Evolutionary conservation across 345 rosid species (phyloP).

Genomic region (Acer saccharum): DNA sequence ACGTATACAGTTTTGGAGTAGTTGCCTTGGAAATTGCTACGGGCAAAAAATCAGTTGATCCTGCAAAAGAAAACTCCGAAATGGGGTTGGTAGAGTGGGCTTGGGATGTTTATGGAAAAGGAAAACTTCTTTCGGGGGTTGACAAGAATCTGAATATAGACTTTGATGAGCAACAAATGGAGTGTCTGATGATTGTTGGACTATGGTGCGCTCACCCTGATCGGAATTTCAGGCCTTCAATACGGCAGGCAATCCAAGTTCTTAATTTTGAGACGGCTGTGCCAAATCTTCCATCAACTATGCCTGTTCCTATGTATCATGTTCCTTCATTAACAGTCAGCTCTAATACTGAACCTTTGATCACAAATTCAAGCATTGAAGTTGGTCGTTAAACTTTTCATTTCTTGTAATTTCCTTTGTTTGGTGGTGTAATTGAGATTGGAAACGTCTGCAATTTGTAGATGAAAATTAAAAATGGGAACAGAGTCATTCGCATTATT

Average conservation of each 20-base stretch:
- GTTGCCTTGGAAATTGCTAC: conserved; percentile 39
- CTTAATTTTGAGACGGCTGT: conserved; percentile 4
- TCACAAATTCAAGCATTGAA: not conserved
- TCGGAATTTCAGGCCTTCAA: conserved; percentile 27
- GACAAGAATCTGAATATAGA: not conserved
- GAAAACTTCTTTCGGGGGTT: not conserved
- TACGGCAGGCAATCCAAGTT: conserved; percentile 19
- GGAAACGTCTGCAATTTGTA: not conserved
- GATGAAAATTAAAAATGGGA: not conserved
- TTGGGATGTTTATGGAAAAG: conserved; percentile 23
- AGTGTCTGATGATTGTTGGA: conserved; percentile 8
- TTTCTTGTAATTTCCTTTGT: not conserved
- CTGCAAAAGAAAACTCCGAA: not conserved
- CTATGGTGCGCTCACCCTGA: conserved; percentile 31
- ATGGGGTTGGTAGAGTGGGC: conserved; percentile 23
- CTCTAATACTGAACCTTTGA: not conserved
- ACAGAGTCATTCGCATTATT: not conserved
- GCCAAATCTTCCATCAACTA: not conserved
- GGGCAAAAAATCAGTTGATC: not conserved
- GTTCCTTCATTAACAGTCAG: not conserved
- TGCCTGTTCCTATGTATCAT: conserved; percentile 13
- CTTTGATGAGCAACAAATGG: conserved; percentile 1
- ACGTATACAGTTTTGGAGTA: conserved; percentile 45
- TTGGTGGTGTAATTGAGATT: too few relatives aligned
- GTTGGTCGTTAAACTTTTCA: not conserved